Conservation (phyloP, 768 basidiomycete species). For the Termitomyces sp. region DNA sequence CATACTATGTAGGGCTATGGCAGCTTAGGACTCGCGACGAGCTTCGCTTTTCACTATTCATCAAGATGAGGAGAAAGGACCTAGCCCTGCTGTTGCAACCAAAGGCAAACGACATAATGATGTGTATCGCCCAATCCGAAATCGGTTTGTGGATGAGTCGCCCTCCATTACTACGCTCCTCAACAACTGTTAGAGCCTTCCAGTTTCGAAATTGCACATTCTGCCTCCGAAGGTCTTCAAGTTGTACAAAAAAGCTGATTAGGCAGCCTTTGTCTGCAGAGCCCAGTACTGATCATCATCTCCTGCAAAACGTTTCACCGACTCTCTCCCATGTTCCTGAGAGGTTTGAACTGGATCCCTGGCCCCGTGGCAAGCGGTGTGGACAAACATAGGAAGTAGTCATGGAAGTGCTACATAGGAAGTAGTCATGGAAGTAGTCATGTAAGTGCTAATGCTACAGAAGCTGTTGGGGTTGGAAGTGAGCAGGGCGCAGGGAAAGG, state of each 20-base stretch:
- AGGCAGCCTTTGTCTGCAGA: conserved; percentile 20
- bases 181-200: too few relatives aligned
- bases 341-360: conserved; percentile 36
- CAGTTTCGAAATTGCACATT: conserved; percentile 19
- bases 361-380: conserved; percentile 37
- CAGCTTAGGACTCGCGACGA: too few relatives aligned
- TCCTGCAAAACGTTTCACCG: too few relatives aligned
- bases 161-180: conserved; percentile 28
- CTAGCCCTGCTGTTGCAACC: too few relatives aligned
- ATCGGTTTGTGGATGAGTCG: conserved; percentile 30
- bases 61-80: too few relatives aligned
- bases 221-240: conserved; percentile 56
- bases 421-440: neutral
- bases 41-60: too few relatives aligned
- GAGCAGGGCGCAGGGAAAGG: conserved; percentile 9
- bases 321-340: neutral
- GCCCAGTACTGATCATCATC: conserved; percentile 30
- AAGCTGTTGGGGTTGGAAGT: conserved; percentile 13
- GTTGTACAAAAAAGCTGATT: conserved; percentile 23
- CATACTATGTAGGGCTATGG: too few relatives aligned
- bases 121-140: too few relatives aligned
- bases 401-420: neutral
- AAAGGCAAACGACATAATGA: too few relatives aligned
- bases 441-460: conserved; percentile 2
- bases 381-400: conserved; percentile 13